Base-by-base conservation (phyloP, 2,329 filamentous ascomycete species). In the Curvularia verruculosa region DNA sequence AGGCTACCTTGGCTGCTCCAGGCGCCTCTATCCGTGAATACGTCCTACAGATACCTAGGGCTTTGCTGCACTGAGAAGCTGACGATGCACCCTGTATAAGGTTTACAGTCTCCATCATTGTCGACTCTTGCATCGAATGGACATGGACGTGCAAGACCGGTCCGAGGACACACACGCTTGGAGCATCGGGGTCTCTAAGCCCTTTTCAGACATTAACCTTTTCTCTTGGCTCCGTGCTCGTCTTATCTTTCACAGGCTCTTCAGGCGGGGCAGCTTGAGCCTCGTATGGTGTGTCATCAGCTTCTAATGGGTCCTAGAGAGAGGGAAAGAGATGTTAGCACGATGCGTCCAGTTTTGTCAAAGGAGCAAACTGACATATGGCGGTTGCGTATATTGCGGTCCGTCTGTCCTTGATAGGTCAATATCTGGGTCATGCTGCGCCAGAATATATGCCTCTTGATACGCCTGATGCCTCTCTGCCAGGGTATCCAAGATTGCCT, bases 381-480 rank as follows among this genome's bases (percentile, higher is more conserved):
- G 58, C 29, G 65, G 48, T 31, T 64, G 59, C 21, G 65, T 64
- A 47, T 68, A 73, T 51, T 69, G 68, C 24, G 66, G 68, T 18
- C 65, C 64, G 34, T 68, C 68, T 40, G 61, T 62, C 41, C 57
- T 62, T 21, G 51, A 55, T n/a, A 72, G 54, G 47, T 75, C 68
- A 18, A 74, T 67, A 1, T 59, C 60, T 1, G 69, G 68, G 41
- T 94, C 90, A 8, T 78, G 71, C 78, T 66, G 64, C 8, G 73
- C 90, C 61, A 90, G 78, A 57, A 83, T 78, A 48, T 85, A 79
- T 21, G 91, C 91, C 71, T 92, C 90, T 71, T 91, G 84, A 89
- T 92, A 98, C 9, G 90, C 85, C 78, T 96, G 94, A 80, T 87
- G 95, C 69, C 94, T 85, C 79, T 97, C 93, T 34, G 91, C 94